A percentile compares a stretch with the other conserved stretches of the same genome.
phyloP scores from a whole-genome alignment of 768 basidiomycete genomes.

The Agaricus subrufescens region DNA sequence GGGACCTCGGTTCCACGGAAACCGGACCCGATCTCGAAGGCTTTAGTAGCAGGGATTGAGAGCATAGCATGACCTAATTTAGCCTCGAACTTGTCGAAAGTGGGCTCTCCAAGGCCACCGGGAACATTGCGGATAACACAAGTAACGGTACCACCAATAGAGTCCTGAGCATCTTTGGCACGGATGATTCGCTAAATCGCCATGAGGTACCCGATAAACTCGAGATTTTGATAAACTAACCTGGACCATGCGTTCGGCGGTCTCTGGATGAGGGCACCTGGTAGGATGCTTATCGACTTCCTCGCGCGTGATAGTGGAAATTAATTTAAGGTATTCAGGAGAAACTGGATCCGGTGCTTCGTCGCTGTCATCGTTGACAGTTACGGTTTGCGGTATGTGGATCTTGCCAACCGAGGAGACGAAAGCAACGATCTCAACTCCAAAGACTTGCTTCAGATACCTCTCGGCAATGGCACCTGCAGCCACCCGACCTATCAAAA shows the following conservation, averaged over 20 bases:
- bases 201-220: not conserved
- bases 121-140: constrained; percentile 93
- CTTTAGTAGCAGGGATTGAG: constrained; percentile 97
- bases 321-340: constrained; percentile 76
- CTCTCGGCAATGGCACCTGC: constrained; percentile 98
- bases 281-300: constrained; percentile 86
- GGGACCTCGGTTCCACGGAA: constrained; percentile 93
- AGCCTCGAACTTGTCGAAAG: constrained; percentile 98
- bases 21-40: constrained; percentile 96
- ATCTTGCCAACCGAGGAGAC: constrained; percentile 96
- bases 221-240: constrained; percentile 31
- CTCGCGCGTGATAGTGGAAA: constrained; percentile 76
- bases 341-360: constrained; percentile 71
- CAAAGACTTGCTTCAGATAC: constrained; percentile 82
- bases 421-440: constrained; percentile 95
- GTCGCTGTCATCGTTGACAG: constrained; percentile 52
- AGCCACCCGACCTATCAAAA: constrained; percentile 76
- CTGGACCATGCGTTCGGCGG: constrained; percentile 87
- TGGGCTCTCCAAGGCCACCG: constrained; percentile 91
- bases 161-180: constrained; percentile 87
- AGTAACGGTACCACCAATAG: constrained; percentile 96
- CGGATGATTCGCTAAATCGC: constrained; percentile 80
- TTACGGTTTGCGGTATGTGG: constrained; percentile 57
- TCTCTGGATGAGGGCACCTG: constrained; percentile 87
- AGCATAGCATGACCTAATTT: constrained; percentile 96